Evolutionary conservation across 129 eudicot species (phyloP), one percentile per base, ranked within the genome.

Genomic region (Heracleum sosnowskyi): DNA sequence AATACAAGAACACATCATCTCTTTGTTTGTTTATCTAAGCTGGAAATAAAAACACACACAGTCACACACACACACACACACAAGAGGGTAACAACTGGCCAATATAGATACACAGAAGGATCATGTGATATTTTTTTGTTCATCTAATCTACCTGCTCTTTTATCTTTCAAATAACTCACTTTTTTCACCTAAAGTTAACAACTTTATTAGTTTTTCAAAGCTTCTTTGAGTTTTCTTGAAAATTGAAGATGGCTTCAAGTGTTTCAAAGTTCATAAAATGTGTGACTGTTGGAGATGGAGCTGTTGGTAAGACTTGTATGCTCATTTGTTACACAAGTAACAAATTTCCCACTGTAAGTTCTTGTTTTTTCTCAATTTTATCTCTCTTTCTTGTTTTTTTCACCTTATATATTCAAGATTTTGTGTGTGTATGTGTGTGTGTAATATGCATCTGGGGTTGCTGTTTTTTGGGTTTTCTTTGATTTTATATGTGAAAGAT

Each of bases 251-350:
- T 93, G 98, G 87, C 97, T 86, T 45, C 97, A 82, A 89, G 88
- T 87, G 94, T 85, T 80, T 89, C 97, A 72, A 93, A 87, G 87
- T 93, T 93, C 87, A 93, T 93, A 86, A 93, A 93, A 82, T 93
- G 98, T 86, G 98, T 93, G 0, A 93, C 98, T 33, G 98, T 93
- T 78, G 98, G 98, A 79, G 98, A 93, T 85, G 98, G 98, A n/a
- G 97, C 98, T 88, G 98, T 91, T 78, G 97, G 98, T 33, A 93
- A 93, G 81, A 93, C 98, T 79, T 93, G 98, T 89, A 93, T 93
- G 98, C 97, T 93, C 51, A 93, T 93, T 79, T 93, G 98, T 82
- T 93, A 93, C 31, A 93, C 98, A 60, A 93, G 98, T 77, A 93
- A 93, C 93, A 93, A 93, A 74, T 93, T 93, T 79, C 98, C 98